Percentiles rank a stretch among this genome's conserved stretches.
phyloP scores from a whole-genome alignment of 2,329 filamentous ascomycete genomes.

The Fusarium oligoseptatum region DNA sequence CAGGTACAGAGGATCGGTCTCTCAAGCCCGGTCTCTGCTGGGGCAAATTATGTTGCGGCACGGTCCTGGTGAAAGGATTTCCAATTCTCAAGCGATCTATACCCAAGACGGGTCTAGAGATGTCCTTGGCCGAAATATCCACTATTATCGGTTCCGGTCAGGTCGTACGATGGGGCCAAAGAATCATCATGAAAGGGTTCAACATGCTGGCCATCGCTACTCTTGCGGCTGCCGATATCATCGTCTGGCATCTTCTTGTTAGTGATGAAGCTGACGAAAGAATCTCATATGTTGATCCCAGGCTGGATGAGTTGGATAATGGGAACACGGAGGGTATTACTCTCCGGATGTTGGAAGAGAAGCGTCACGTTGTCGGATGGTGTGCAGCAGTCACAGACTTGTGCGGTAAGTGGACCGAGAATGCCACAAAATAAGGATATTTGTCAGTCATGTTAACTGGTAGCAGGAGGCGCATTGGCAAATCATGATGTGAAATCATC shows the following conservation, averaged over 20 bases:
- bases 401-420: conserved; percentile 9
- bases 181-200: conserved; percentile 25
- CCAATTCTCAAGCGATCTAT: conserved; percentile 10
- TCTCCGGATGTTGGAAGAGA: conserved; percentile 4
- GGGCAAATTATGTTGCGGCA: conserved; percentile 1
- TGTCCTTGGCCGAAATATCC: background rate
- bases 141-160: background rate
- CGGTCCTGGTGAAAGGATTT: background rate
- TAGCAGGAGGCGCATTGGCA: background rate
- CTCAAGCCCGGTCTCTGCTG: conserved; percentile 7
- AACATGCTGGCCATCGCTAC: conserved; percentile 12
- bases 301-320: background rate
- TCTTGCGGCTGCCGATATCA: background rate
- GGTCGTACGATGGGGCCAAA: conserved; percentile 2
- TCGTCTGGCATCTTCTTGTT: conserved; percentile 24
- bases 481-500: background rate
- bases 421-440: too few relatives aligned
- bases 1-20: too few relatives aligned
- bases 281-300: conserved; percentile 21
- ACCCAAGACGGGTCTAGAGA: conserved; percentile 11
- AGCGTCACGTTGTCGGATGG: conserved; percentile 27
- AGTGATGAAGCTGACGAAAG: background rate
- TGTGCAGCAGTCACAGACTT: conserved; percentile 14
- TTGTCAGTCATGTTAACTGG: background rate
- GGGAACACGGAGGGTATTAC: background rate